These are phyloP conservation scores for Alloteropsis angusta DNA, from an alignment of 202 grass and related monocot genomes.

Conservation along the genomic window DNA sequence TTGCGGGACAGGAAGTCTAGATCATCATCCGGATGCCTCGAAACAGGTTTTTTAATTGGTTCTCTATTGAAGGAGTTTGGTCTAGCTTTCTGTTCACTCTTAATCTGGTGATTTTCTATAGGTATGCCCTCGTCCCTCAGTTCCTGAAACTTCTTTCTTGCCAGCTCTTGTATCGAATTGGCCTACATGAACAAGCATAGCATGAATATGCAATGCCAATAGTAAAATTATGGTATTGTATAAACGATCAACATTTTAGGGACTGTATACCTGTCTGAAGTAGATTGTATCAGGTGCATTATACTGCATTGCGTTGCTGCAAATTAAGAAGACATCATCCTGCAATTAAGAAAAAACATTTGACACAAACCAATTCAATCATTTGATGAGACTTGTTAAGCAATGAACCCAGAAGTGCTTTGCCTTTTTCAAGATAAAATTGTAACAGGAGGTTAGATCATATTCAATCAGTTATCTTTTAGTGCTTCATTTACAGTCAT, in stretches of 20 bases:
- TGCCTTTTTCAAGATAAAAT: not conserved
- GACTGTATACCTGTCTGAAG: conserved; percentile 75
- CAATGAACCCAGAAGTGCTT: not conserved
- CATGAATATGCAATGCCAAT: conserved; percentile 3
- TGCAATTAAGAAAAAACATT: conserved; percentile 39
- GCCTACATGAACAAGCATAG: conserved; percentile 48
- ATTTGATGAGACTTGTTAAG: not conserved
- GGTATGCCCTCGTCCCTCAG: conserved; percentile 65
- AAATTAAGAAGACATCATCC: conserved; percentile 99
- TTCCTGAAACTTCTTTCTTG: conserved; percentile 86
- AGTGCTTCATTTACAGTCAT: not conserved
- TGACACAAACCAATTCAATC: not conserved
- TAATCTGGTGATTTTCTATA: conserved; percentile 37
- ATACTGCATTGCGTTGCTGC: conserved; percentile 98
- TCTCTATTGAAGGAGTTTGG: conserved; percentile 34
- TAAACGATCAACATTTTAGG: not conserved
- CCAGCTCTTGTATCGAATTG: conserved; percentile 92
- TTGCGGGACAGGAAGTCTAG: conserved; percentile 28
- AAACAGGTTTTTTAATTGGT: conserved; percentile 42
- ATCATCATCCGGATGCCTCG: conserved; percentile 36
- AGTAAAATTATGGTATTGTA: not conserved
- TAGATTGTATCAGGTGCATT: conserved; percentile 97
- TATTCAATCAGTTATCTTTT: conserved; percentile 5
- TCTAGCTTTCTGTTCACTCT: conserved; percentile 50
- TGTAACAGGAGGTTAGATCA: not conserved